phyloP scores from a whole-genome alignment of 768 basidiomycete species.

The Termitomyces sp. region DNA sequence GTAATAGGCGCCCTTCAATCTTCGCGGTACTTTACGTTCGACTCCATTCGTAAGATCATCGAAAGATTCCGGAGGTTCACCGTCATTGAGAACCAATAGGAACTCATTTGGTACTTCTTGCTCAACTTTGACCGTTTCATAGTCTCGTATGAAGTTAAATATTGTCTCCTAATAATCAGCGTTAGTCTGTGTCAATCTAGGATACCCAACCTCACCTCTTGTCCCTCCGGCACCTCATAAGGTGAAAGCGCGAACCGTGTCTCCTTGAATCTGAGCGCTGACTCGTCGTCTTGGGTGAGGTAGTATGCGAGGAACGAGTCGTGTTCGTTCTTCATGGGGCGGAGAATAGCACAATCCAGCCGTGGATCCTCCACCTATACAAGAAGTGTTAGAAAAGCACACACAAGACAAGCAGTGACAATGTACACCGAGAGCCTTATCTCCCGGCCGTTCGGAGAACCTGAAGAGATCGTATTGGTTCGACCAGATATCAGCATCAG shows the following conservation, averaged over 20 bases:
- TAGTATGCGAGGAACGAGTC: constrained; percentile 89
- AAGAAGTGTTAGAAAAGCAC: background rate
- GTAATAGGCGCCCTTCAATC: constrained; percentile 76
- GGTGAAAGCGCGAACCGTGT: constrained; percentile 42
- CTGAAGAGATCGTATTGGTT: constrained; percentile 87
- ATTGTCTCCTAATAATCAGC: constrained; percentile 50
- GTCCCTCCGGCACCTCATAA: constrained; percentile 49
- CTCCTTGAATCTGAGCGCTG: constrained; percentile 65
- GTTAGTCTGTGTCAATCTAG: background rate
- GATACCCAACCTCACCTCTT: constrained; percentile 42
- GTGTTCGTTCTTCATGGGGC: constrained; percentile 86
- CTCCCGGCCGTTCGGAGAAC: constrained; percentile 86
- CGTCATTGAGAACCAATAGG: constrained; percentile 71
- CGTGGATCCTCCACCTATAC: constrained; percentile 72
- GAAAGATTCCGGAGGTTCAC: constrained; percentile 34
- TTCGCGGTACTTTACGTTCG: constrained; percentile 23
- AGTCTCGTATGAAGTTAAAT: constrained; percentile 81
- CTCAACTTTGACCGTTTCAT: constrained; percentile 84
- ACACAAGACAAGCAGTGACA: constrained; percentile 10
- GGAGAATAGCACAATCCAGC: constrained; percentile 80
- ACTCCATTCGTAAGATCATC: constrained; percentile 36
- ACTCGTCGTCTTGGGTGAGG: constrained; percentile 72
- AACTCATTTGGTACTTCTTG: constrained; percentile 87
- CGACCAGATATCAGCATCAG: constrained; percentile 85
- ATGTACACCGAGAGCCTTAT: constrained; percentile 64